phyloP scores from a whole-genome alignment of 306 rosid genomes.

The Castanea crenata region DNA sequence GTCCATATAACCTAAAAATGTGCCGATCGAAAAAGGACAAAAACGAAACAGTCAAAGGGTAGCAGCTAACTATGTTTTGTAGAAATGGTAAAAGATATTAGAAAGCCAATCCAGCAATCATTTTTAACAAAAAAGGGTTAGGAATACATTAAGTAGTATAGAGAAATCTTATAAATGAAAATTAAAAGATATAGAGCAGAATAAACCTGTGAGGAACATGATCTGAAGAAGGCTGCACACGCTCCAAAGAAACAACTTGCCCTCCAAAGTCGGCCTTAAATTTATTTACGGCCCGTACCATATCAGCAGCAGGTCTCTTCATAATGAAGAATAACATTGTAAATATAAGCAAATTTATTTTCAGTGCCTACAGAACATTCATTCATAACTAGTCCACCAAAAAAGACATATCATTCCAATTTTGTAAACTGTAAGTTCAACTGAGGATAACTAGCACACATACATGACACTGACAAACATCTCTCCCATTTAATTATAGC shows the following conservation, averaged over 20 bases:
- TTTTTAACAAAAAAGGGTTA: neutral
- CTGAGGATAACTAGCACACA: neutral
- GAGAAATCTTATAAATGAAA: neutral
- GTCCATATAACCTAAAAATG: neutral
- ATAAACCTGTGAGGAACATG: slow-evolving; percentile 91
- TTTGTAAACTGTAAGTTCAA: neutral
- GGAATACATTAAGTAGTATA: neutral
- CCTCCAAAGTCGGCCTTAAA: slow-evolving; percentile 94
- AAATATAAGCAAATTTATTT: slow-evolving; percentile 11
- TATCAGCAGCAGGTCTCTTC: slow-evolving; percentile 77
- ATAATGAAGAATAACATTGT: slow-evolving; percentile 3
- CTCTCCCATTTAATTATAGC: neutral
- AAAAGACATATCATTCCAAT: neutral
- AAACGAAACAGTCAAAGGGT: neutral
- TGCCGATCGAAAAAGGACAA: neutral
- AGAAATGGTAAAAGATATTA: neutral
- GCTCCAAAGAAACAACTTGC: slow-evolving; percentile 82
- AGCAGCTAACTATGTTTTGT: neutral
- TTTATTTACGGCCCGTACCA: slow-evolving; percentile 90
- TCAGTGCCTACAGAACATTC: neutral
- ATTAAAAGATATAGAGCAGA: neutral
- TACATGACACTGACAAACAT: neutral
- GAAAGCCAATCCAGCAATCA: neutral
- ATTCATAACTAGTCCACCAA: slow-evolving; percentile 20
- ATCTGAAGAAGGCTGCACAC: slow-evolving; percentile 97